Evolutionary conservation across 257 asterid species (phyloP).

Genomic region (Solanum medicagineum): DNA sequence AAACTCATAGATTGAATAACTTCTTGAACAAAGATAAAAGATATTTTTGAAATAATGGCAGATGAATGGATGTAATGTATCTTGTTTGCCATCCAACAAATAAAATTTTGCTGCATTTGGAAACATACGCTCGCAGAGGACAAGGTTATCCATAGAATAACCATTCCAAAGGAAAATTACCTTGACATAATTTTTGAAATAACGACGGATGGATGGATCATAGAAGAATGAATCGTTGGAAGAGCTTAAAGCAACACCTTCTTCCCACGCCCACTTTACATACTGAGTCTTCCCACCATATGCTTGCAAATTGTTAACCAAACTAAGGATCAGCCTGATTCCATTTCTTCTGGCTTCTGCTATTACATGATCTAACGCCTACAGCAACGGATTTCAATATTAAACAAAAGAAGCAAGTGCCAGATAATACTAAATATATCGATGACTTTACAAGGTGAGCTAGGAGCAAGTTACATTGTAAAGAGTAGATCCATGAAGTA

Average conservation of each 20-base stretch:
- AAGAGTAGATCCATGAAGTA: neutral
- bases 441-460: neutral
- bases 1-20: neutral
- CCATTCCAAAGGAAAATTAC: slow-evolving; percentile 26
- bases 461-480: neutral
- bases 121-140: neutral
- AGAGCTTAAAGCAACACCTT: slow-evolving; percentile 85
- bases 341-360: slow-evolving; percentile 76
- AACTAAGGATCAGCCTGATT: slow-evolving; percentile 59
- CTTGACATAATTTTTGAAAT: slow-evolving; percentile 82
- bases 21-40: neutral
- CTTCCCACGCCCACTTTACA: slow-evolving; percentile 99
- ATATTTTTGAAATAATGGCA: neutral
- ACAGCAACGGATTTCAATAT: neutral
- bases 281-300: slow-evolving; percentile 95
- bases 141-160: neutral
- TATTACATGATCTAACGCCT: slow-evolving; percentile 94
- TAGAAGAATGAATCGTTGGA: slow-evolving; percentile 96
- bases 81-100: neutral
- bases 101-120: neutral
- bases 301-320: slow-evolving; percentile 93
- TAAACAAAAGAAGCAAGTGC: neutral
- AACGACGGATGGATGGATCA: slow-evolving; percentile 82
- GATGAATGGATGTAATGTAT: neutral
- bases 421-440: neutral